Evolutionary conservation across 116 monocot genomes (phyloP).

Genomic region (Papilionanthe hybrid): DNA sequence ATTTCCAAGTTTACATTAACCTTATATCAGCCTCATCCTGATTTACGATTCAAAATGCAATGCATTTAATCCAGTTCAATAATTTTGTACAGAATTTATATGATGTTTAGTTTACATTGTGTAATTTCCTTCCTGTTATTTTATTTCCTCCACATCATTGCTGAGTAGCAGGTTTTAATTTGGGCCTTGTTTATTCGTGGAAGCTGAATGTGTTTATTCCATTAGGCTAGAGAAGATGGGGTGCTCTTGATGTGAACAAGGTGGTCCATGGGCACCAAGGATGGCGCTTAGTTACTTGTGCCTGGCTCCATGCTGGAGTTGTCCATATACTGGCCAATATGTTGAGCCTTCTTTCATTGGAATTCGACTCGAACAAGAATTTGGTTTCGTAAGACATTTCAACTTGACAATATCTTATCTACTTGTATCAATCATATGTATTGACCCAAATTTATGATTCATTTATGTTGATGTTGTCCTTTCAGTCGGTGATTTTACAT

Average conservation of each 20-base stretch:
- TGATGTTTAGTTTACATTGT: background rate
- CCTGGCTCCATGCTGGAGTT: slow-evolving; percentile 69
- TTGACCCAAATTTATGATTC: background rate
- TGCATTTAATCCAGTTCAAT: background rate
- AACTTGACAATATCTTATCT: background rate
- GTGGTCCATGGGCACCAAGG: slow-evolving; percentile 34
- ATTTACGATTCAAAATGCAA: background rate
- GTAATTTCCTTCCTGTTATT: background rate
- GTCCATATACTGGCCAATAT: slow-evolving; percentile 30
- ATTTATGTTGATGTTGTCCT: background rate
- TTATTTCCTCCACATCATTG: background rate
- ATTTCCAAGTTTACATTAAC: no score
- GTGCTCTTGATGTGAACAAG: slow-evolving; percentile 48
- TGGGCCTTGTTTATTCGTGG: background rate
- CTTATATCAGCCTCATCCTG: background rate
- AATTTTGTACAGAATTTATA: background rate
- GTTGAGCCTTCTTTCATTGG: slow-evolving; percentile 59
- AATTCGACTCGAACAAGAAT: slow-evolving; percentile 86
- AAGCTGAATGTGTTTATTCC: background rate
- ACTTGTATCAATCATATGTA: slow-evolving; percentile 1
- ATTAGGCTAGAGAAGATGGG: slow-evolving; percentile 53
- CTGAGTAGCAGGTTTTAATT: background rate
- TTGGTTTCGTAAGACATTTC: slow-evolving; percentile 69
- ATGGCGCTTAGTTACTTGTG: slow-evolving; percentile 64
- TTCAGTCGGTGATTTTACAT: no score